These are phyloP conservation scores for Elasticomyces elasticus DNA, from an alignment of 495 filamentous ascomycete genomes.

Conservation along the genomic window DNA sequence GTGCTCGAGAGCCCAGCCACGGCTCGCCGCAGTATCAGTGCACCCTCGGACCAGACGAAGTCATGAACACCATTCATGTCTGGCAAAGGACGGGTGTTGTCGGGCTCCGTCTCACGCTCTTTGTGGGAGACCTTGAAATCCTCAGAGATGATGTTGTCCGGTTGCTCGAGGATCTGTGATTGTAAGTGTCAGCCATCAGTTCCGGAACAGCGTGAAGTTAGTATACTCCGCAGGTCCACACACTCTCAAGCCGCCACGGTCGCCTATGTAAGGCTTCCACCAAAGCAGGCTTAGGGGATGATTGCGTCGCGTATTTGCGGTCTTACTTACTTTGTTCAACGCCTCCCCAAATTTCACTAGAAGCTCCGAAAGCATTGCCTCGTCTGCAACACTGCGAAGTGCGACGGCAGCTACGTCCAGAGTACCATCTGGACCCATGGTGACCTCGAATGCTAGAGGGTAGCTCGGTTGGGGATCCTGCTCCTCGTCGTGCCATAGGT, in stretches of 20 bases:
- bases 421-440: slow-evolving; percentile 35
- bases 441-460: slow-evolving; percentile 63
- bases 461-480: slow-evolving; percentile 49
- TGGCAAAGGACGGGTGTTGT: background rate
- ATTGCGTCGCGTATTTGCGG: too few relatives aligned
- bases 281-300: too few relatives aligned
- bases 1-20: slow-evolving; percentile 52
- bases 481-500: slow-evolving; percentile 48
- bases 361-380: slow-evolving; percentile 24
- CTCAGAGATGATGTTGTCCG: background rate
- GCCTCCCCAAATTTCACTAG: slow-evolving; percentile 34
- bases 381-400: slow-evolving; percentile 33
- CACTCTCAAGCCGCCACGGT: too few relatives aligned
- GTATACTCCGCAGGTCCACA: too few relatives aligned
- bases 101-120: too few relatives aligned
- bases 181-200: too few relatives aligned
- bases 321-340: slow-evolving; percentile 13
- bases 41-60: slow-evolving; percentile 47
- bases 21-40: slow-evolving; percentile 43
- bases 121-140: background rate
- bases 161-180: too few relatives aligned
- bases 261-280: too few relatives aligned
- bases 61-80: slow-evolving; percentile 13
- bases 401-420: slow-evolving; percentile 48
- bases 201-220: too few relatives aligned